Evolutionary conservation across 2,329 filamentous ascomycete genomes (phyloP), one percentile per base, ranked within the genome.

Genomic region (Beauveria pseudobassiana): DNA sequence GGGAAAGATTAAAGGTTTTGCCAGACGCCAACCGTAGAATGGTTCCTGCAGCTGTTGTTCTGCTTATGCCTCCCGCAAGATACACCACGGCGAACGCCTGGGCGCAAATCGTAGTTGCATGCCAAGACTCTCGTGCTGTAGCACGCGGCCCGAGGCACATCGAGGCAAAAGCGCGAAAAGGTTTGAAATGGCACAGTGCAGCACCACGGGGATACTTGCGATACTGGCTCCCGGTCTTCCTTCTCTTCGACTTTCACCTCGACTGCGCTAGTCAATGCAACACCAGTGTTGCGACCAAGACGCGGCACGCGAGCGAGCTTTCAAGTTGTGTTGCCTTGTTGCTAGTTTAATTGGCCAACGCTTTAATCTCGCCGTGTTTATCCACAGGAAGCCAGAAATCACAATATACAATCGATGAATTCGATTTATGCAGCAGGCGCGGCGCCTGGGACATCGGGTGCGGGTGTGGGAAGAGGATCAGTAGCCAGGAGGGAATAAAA

Each of bases 401-500:
- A 62, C 61, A 62, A 59, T 62, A 59, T 62, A 62, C 61, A 62
- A 46, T 58, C 61, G 61, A 53, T 28, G 24, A 61, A n/a, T 60
- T 60, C 51, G 50, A 57, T 55, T 56, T 63, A 63, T 48, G 34
- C 45, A 55, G 26, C 56, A 61, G 46, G 38, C 14, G 48, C 40
- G 51, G 42, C 53, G 34, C 51, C 38, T 45, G 62, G 43, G 26
- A 28, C 20, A 30, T 42, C 56, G 42, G 34, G 22, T 52, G 61
- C 50, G 45, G 50, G 51, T 50, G 43, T 34, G 24, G 49, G 45
- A 49, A 28, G 34, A 56, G 43, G 16, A 63, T 59, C 57, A 56
- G 62, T 52, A 54, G 54, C 45, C 26, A 56, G 28, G 45, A 30
- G 45, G 62, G 46, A 20, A 38, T 30, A 52, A 61, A 42, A 60